Conservation (phyloP, 1,284 basidiomycete genomes). For the Trichosporon coremiiforme region DNA sequence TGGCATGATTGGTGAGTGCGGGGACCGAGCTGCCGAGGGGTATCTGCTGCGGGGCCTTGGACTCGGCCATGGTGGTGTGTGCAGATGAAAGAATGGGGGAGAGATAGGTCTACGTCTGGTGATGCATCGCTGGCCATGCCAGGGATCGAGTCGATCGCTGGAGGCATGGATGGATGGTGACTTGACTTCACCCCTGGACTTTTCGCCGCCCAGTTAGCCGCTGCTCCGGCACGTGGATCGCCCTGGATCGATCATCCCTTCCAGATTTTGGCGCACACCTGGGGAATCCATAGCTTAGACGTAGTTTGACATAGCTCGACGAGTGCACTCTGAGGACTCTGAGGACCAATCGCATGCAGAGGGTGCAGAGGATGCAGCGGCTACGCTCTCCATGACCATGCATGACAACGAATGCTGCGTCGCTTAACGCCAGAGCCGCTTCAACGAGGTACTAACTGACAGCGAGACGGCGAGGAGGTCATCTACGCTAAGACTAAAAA, state of each 20-base stretch:
- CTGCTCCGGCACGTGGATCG: not conserved
- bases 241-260: not conserved
- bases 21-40: slow-evolving; percentile 58
- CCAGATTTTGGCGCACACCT: slow-evolving; percentile 6
- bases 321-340: not conserved
- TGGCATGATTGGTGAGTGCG: slow-evolving; percentile 71
- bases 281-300: no score
- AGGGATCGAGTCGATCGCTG: not conserved
- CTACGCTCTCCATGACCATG: not conserved
- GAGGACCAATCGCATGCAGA: not conserved
- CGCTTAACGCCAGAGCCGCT: no score
- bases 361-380: no score
- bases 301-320: no score
- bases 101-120: not conserved
- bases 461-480: no score
- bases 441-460: no score
- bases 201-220: slow-evolving; percentile 11
- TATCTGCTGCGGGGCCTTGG: slow-evolving; percentile 35
- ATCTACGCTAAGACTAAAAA: no score
- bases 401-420: no score
- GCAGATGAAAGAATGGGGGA: no score
- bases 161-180: not conserved
- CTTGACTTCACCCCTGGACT: slow-evolving; percentile 2
- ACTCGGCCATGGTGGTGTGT: slow-evolving; percentile 27
- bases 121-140: not conserved